Evolutionary conservation across 108 stramenopile genomes (phyloP).

Genomic region (Cylindrotheca fusiformis): DNA sequence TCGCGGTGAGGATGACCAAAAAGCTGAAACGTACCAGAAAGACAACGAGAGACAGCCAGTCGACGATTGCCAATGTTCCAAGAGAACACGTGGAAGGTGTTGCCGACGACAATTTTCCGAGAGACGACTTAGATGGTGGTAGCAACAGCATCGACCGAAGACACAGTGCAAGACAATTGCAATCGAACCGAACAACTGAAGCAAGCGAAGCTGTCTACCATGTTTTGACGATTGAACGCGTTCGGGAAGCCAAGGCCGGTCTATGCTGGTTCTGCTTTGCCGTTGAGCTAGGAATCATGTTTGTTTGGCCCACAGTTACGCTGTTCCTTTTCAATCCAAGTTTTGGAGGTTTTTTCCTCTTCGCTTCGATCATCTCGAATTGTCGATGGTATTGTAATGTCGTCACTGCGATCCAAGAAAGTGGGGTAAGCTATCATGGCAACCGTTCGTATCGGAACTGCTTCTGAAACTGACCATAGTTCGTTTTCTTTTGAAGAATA

Average conservation of each 20-base stretch:
- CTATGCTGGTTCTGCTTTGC: conserved; percentile 42
- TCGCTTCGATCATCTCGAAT: conserved; percentile 19
- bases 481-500: too few species aligned
- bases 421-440: conserved; percentile 12
- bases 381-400: conserved; percentile 29
- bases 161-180: not conserved
- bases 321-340: conserved; percentile 31
- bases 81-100: too few species aligned
- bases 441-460: too few species aligned
- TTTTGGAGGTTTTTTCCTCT: conserved; percentile 22
- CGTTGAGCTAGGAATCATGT: conserved; percentile 47
- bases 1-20: not conserved
- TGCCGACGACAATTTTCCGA: conserved; percentile 5
- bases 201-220: conserved; percentile 30
- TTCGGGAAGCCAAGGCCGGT: conserved; percentile 42
- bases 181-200: not conserved
- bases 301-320: conserved; percentile 42
- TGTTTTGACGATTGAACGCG: conserved; percentile 34
- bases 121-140: not conserved
- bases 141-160: not conserved
- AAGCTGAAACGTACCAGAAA: not conserved
- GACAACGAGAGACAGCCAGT: not conserved
- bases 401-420: conserved; percentile 35
- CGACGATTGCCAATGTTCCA: too few species aligned
- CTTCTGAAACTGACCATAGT: too few species aligned